Conservation (phyloP, 371 early-diverging fungal species). For the Nematocida minor region DNA sequence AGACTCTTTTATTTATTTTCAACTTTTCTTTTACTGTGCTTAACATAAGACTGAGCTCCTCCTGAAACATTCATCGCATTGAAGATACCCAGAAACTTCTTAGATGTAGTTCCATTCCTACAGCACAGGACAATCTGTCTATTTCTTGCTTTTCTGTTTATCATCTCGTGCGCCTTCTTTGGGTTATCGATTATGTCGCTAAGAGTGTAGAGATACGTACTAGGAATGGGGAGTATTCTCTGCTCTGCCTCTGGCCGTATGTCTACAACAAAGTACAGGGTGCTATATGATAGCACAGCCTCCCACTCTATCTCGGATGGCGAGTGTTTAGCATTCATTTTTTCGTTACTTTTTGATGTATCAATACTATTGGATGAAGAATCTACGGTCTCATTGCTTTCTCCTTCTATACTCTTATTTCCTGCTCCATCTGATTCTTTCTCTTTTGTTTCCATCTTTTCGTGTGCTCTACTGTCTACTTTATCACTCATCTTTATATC, state of each 20-base stretch:
- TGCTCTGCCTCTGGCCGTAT: conserved; percentile 12
- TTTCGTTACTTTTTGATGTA: neutral
- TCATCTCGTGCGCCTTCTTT: neutral
- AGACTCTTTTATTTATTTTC: neutral
- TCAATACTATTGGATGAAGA: no score
- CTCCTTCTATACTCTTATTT: neutral
- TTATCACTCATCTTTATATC: neutral
- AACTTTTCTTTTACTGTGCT: neutral
- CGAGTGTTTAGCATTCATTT: neutral
- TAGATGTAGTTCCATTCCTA: conserved; percentile 38
- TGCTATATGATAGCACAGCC: neutral
- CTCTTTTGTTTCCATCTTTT: neutral
- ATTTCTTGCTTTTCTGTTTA: conserved; percentile 1
- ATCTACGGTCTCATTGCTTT: neutral
- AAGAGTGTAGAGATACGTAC: neutral
- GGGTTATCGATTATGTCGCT: conserved; percentile 21
- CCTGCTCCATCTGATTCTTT: neutral
- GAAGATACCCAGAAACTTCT: conserved; percentile 20
- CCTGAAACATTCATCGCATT: neutral
- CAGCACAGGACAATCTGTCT: conserved; percentile 33
- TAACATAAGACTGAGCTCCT: neutral
- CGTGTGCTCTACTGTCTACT: neutral
- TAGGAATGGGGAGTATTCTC: conserved; percentile 7
- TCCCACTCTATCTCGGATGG: neutral
- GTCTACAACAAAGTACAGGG: conserved; percentile 33